Percentiles rank a stretch among this genome's conserved stretches.
phyloP scores from a whole-genome alignment of 129 eudicot genomes.

The Pseudognaphalium luteoalbum region DNA sequence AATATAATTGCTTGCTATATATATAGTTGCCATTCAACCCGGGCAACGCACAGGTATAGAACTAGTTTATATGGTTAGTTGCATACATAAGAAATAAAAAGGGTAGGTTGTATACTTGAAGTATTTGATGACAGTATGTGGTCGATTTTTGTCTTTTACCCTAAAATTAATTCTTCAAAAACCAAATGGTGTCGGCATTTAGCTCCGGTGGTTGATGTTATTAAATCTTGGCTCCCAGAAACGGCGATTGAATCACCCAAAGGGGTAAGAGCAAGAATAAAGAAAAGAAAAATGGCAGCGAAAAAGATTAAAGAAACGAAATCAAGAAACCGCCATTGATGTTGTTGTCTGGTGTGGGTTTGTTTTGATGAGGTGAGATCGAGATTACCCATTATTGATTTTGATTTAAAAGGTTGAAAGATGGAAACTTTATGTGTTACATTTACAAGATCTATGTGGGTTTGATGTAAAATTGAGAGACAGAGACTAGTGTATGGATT shows the following conservation, averaged over 20 bases:
- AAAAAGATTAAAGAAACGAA: conserved; percentile 60
- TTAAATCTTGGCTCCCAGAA: conserved; percentile 70
- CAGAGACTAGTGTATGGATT: neutral
- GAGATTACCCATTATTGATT: neutral
- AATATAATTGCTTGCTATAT: too few species aligned
- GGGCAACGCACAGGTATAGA: too few species aligned
- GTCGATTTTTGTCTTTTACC: too few species aligned
- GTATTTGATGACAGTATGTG: too few species aligned
- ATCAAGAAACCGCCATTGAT: conserved; percentile 70
- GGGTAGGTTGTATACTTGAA: too few species aligned
- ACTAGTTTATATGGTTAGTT: too few species aligned
- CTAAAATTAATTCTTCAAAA: too few species aligned
- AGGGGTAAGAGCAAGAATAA: conserved; percentile 67
- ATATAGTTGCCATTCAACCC: too few species aligned
- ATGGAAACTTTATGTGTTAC: conserved; percentile 1
- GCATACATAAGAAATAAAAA: too few species aligned
- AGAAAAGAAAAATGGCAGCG: conserved; percentile 64
- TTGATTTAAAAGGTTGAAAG: neutral
- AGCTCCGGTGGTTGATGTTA: conserved; percentile 57
- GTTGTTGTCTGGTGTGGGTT: conserved; percentile 9
- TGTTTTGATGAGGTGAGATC: conserved; percentile 48
- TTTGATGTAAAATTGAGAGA: neutral
- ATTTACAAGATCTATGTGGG: neutral
- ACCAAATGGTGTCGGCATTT: conserved; percentile 54
- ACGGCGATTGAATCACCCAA: conserved; percentile 85